phyloP scores from a whole-genome alignment of 805 yeast genomes.

The Hanseniaspora singularis region DNA sequence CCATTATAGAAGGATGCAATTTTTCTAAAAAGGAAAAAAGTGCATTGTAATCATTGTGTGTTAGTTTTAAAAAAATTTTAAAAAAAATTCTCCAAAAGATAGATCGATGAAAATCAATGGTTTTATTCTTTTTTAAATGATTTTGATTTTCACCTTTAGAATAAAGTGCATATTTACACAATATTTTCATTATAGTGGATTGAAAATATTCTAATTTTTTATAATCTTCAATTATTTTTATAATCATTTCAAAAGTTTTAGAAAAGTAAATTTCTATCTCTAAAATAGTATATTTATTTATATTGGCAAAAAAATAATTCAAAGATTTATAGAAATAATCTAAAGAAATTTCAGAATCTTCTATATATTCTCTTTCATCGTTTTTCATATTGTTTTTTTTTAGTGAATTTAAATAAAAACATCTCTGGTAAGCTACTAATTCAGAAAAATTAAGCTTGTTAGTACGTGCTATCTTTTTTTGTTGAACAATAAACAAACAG shows the following conservation, averaged over 20 bases:
- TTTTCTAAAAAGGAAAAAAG: constrained; percentile 9
- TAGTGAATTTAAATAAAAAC: no score
- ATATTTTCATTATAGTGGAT: neutral
- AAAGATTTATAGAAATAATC: neutral
- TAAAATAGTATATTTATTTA: neutral
- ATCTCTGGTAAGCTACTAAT: no score
- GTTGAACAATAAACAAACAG: neutral
- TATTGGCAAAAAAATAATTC: neutral
- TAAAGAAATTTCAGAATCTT: no score
- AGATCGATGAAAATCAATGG: neutral
- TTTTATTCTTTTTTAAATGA: neutral
- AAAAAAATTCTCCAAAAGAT: constrained; percentile 9
- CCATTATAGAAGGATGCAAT: constrained; percentile 3
- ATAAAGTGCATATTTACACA: neutral
- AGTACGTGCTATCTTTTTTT: no score
- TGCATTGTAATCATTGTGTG: neutral
- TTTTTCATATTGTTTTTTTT: no score
- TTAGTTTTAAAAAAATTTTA: neutral
- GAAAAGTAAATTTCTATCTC: neutral
- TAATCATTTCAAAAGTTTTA: neutral
- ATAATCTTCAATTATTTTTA: neutral
- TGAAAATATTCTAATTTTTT: constrained; percentile 3
- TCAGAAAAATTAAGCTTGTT: no score
- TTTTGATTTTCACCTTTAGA: neutral
- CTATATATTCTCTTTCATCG: no score